Conservation (phyloP, 2,329 filamentous ascomycete species). For the Onygena corvina region DNA sequence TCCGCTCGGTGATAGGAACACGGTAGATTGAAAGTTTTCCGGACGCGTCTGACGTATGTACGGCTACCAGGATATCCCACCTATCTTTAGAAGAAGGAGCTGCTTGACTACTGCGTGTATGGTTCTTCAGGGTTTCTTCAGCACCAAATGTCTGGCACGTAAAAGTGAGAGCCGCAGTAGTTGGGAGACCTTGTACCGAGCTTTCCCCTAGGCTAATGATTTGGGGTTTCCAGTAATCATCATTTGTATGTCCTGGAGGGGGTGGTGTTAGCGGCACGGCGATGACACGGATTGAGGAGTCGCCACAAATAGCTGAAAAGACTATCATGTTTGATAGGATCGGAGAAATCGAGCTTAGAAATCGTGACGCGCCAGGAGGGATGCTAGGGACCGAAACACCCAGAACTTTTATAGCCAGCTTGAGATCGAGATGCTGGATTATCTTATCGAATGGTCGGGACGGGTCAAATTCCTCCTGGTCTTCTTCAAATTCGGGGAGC, state of each 20-base stretch:
- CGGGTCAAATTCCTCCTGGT: slow-evolving; percentile 48
- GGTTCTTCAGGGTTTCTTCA: slow-evolving; percentile 24
- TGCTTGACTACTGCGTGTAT: slow-evolving; percentile 16
- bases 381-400: slow-evolving; percentile 40
- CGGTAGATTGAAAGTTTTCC: slow-evolving; percentile 37
- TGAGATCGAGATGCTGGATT: slow-evolving; percentile 44
- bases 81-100: slow-evolving; percentile 16
- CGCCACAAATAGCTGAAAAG: slow-evolving; percentile 44
- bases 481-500: slow-evolving; percentile 40
- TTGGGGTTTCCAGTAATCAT: slow-evolving; percentile 33
- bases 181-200: slow-evolving; percentile 39
- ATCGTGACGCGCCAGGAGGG: slow-evolving; percentile 31
- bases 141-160: slow-evolving; percentile 30
- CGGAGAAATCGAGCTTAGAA: slow-evolving; percentile 34
- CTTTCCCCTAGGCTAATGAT: slow-evolving; percentile 37
- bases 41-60: slow-evolving; percentile 35
- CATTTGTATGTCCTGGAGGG: slow-evolving; percentile 29
- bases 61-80: slow-evolving; percentile 38
- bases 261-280: slow-evolving; percentile 45
- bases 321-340: slow-evolving; percentile 42
- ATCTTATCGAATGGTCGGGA: slow-evolving; percentile 44
- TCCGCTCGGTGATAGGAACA: slow-evolving; percentile 27
- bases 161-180: slow-evolving; percentile 43
- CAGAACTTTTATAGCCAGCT: slow-evolving; percentile 42
- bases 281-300: slow-evolving; percentile 45